A percentile compares a stretch with the other conserved stretches of the same genome.
Evolutionary conservation across 2,329 filamentous ascomycete genomes (phyloP).

Genomic region (Beauveria sp.): DNA sequence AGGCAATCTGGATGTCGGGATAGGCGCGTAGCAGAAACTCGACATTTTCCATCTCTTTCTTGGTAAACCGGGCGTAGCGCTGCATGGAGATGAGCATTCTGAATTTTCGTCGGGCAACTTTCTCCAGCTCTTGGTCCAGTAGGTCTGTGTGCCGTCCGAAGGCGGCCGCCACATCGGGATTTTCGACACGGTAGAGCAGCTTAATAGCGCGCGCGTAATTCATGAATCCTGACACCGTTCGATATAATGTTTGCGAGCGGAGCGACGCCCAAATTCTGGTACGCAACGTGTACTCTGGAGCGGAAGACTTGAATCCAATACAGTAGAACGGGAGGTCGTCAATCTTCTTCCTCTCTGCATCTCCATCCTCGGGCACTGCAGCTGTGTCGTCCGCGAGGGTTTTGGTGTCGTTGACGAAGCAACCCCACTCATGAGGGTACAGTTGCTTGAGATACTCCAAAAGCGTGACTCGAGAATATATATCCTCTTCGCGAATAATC

Average conservation of each 20-base stretch:
- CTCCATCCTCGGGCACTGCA: conserved; percentile 58
- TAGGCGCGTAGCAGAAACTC: conserved; percentile 97
- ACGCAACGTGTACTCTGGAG: conserved; percentile 92
- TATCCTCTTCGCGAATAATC: conserved; percentile 97
- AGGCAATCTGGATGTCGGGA: conserved; percentile 94
- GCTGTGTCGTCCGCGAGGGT: conserved; percentile 79
- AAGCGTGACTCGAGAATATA: conserved; percentile 94
- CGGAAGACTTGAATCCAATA: conserved; percentile 99
- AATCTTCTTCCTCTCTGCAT: conserved; percentile 96
- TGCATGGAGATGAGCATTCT: conserved; percentile 98
- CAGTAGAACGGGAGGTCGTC: conserved; percentile 99
- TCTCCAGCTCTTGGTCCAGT: conserved; percentile 90
- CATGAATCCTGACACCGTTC: conserved; percentile 98
- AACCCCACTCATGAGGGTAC: conserved; percentile 98
- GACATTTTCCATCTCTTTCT: conserved; percentile 98
- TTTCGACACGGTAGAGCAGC: conserved; percentile 94
- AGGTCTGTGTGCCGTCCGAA: conserved; percentile 94
- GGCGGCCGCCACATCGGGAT: conserved; percentile 98
- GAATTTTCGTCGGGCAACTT: conserved; percentile 98
- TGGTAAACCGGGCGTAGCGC: conserved; percentile 97
- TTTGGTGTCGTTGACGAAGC: conserved; percentile 99
- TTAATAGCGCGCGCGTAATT: conserved; percentile 99
- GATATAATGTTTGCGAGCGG: conserved; percentile 93
- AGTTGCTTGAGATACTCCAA: conserved; percentile 97
- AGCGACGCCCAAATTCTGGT: conserved; percentile 98